phyloP scores from a whole-genome alignment of 768 basidiomycete genomes.

The Rhizopogon sp. region DNA sequence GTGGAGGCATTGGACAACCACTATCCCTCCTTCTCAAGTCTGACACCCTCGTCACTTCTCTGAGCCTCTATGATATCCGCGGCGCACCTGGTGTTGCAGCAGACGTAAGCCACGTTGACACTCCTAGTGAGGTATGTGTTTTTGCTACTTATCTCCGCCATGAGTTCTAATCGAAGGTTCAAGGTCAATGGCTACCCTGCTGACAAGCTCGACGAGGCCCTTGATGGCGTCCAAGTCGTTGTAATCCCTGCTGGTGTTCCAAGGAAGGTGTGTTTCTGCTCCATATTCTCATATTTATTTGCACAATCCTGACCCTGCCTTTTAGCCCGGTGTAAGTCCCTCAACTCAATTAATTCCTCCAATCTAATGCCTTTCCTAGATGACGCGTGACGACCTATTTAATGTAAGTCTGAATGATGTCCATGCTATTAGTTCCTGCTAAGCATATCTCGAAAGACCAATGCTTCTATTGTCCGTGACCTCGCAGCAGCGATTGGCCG shows the following conservation, averaged over 20 bases:
- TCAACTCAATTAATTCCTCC: slow-evolving; percentile 1
- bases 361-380: slow-evolving; percentile 44
- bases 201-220: slow-evolving; percentile 84
- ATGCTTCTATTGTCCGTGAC: slow-evolving; percentile 96
- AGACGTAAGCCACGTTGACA: slow-evolving; percentile 94
- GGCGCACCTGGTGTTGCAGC: slow-evolving; percentile 96
- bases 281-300: not conserved
- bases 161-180: not conserved
- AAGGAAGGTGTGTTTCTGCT: slow-evolving; percentile 65
- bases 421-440: not conserved
- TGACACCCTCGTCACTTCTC: slow-evolving; percentile 81
- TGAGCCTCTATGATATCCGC: slow-evolving; percentile 92
- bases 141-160: not conserved
- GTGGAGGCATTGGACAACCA: slow-evolving; percentile 98
- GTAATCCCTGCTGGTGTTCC: slow-evolving; percentile 99
- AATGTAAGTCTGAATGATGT: slow-evolving; percentile 51
- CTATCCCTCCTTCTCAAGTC: slow-evolving; percentile 90
- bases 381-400: slow-evolving; percentile 97
- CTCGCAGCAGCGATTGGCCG: slow-evolving; percentile 86
- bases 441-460: slow-evolving; percentile 52
- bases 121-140: slow-evolving; percentile 64
- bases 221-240: slow-evolving; percentile 87
- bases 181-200: slow-evolving; percentile 79
- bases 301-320: slow-evolving; percentile 23
- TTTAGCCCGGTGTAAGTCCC: slow-evolving; percentile 75